These are phyloP conservation scores for Rhynchosporium graminicola DNA, from an alignment of 2,329 filamentous ascomycete species.

Conservation along the genomic window DNA sequence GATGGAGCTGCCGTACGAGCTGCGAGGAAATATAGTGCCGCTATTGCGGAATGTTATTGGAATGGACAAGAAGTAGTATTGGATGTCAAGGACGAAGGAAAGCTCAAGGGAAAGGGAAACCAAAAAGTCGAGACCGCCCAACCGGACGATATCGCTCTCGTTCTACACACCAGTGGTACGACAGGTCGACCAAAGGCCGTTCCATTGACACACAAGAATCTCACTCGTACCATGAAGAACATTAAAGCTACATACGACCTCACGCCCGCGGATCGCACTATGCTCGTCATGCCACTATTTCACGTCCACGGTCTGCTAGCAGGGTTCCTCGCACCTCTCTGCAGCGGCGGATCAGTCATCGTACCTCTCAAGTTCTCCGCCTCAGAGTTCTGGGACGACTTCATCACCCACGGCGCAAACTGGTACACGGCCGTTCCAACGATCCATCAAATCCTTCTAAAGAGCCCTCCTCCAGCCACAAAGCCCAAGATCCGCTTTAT, in stretches of 20 bases:
- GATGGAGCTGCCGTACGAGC: slow-evolving; percentile 73
- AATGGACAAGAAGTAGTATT: slow-evolving; percentile 70
- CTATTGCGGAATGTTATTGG: slow-evolving; percentile 87
- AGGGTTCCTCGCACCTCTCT: slow-evolving; percentile 75
- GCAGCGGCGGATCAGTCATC: slow-evolving; percentile 75
- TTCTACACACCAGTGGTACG: slow-evolving; percentile 82
- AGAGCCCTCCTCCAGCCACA: slow-evolving; percentile 66
- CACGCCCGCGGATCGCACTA: slow-evolving; percentile 70
- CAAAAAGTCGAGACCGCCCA: slow-evolving; percentile 56
- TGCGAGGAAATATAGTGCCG: slow-evolving; percentile 75
- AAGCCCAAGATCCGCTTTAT: slow-evolving; percentile 80
- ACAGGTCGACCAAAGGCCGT: slow-evolving; percentile 84
- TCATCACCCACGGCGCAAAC: slow-evolving; percentile 71
- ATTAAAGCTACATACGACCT: slow-evolving; percentile 78
- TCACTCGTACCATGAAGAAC: slow-evolving; percentile 81
- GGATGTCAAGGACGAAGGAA: slow-evolving; percentile 76
- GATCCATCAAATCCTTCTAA: slow-evolving; percentile 86
- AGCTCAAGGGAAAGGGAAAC: slow-evolving; percentile 55
- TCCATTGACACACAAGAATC: slow-evolving; percentile 78
- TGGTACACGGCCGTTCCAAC: slow-evolving; percentile 95
- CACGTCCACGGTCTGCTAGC: slow-evolving; percentile 88
- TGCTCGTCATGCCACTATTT: slow-evolving; percentile 89
- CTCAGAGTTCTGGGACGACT: slow-evolving; percentile 79
- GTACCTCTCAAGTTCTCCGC: slow-evolving; percentile 81
- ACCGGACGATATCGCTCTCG: slow-evolving; percentile 78